These are phyloP conservation scores for Bruguiera sexangula DNA, from an alignment of 345 rosid genomes.

Conservation along the genomic window DNA sequence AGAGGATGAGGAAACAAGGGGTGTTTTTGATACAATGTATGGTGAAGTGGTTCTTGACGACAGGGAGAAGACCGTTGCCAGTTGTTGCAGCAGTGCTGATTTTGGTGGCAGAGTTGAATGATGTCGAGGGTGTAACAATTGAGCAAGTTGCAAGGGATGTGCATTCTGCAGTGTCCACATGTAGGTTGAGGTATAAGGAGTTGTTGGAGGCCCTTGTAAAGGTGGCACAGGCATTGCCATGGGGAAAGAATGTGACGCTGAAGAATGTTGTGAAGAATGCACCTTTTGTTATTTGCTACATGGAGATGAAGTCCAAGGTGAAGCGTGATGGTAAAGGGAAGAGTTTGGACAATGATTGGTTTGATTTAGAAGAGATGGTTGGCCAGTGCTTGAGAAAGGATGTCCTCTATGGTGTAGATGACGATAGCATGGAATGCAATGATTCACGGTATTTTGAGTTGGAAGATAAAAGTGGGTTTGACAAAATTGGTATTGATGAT, in stretches of 20 bases:
- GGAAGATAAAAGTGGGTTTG: slow-evolving; percentile 17
- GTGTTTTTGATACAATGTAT: slow-evolving; percentile 66
- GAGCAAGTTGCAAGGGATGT: slow-evolving; percentile 51
- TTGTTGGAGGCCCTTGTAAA: slow-evolving; percentile 56
- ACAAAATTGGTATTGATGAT: slow-evolving; percentile 3
- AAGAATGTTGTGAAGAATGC: slow-evolving; percentile 70
- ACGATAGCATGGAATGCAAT: slow-evolving; percentile 3
- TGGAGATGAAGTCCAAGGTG: slow-evolving; percentile 69
- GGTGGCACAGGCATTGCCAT: slow-evolving; percentile 68
- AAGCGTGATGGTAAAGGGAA: slow-evolving; percentile 16
- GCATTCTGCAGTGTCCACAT: slow-evolving; percentile 37
- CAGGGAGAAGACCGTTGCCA: slow-evolving; percentile 73
- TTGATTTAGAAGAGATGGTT: slow-evolving; percentile 34
- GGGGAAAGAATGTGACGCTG: slow-evolving; percentile 69
- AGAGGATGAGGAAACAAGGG: slow-evolving; percentile 61
- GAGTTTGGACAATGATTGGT: slow-evolving; percentile 7
- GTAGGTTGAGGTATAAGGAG: slow-evolving; percentile 56
- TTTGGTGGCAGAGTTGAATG: slow-evolving; percentile 59
- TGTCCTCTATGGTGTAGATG: slow-evolving; percentile 29
- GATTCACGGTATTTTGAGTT: slow-evolving; percentile 35
- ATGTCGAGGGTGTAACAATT: slow-evolving; percentile 39
- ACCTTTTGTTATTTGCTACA: slow-evolving; percentile 46
- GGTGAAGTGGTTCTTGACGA: slow-evolving; percentile 69
- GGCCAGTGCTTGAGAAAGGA: slow-evolving; percentile 49
- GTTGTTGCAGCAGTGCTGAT: slow-evolving; percentile 68